Base-by-base conservation (phyloP, 148 eudicot genomes). In the Rhododendron ovatum region DNA sequence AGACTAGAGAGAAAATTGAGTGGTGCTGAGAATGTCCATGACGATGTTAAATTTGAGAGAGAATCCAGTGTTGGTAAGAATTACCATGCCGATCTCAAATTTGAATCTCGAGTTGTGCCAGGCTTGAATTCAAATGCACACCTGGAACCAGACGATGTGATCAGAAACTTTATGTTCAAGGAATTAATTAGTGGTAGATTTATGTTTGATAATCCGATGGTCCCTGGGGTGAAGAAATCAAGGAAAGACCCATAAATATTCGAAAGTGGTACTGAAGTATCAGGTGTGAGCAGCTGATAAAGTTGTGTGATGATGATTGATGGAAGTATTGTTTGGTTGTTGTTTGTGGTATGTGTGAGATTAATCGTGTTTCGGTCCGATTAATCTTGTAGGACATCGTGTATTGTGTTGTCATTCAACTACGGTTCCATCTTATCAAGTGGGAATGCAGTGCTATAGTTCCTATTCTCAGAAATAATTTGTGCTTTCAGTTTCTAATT, bases 101-200 rank as follows among this genome's bases (percentile, higher is more conserved):
- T 7, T 1, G 85, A 41, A 28, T 43, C 55, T 39, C 28, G 5
- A n/a, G 43, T 0, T 41, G 77, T 69, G 33, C 43, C 78, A 8
- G 0, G 61, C 63, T 13, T 4, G 37, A 2, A 63, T 26, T 63
- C 51, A 39, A 65, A 33, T 22, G 55, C 2, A 1, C n/a, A 83
- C 75, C 39, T 24, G 75, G 41, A 63, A 63, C 77, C 85, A n/a
- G 53, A 83, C 14, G 85, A 83, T 83, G 26, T 6, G 39, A 43
- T 83, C 47, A 39, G 55, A 14, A 43, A 65, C 22, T 83, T 83
- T 33, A 83, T 26, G 76, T 43, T 63, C 57, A 83, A 83, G 24
- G 55, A 43, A 41, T 43, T n/a, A 15, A 3, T 1, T 9, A 8
- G 7, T 26, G 85, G 85, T 14, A 63, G 76, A 45, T 15, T 13